These are phyloP conservation scores for Staphylotrichum longicolle DNA, from an alignment of 495 filamentous ascomycete genomes.

Conservation along the genomic window DNA sequence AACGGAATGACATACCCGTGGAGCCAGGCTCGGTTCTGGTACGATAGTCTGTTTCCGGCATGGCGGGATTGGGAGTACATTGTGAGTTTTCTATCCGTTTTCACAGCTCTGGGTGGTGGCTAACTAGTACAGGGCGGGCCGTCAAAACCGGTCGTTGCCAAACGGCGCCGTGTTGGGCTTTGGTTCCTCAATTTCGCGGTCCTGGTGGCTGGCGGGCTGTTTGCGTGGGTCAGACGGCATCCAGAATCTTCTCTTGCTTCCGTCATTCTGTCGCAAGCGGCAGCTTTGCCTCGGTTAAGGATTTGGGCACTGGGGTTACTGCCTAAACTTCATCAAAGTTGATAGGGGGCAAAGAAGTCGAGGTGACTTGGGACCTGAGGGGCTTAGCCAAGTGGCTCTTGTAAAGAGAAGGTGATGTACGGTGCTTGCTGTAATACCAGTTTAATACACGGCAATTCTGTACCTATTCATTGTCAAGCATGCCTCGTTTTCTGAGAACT, in stretches of 20 bases:
- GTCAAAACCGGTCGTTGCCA: not conserved
- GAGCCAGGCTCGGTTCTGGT: constrained; percentile 23
- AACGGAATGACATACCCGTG: constrained; percentile 26
- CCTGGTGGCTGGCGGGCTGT: not conserved
- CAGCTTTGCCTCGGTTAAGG: not conserved
- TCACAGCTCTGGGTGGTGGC: too few relatives aligned
- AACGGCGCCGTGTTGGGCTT: not conserved
- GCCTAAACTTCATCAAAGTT: not conserved
- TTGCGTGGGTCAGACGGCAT: not conserved
- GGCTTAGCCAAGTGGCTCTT: too few relatives aligned
- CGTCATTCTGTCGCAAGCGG: not conserved
- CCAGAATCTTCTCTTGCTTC: not conserved
- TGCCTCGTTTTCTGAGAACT: too few relatives aligned
- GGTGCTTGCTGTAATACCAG: too few relatives aligned
- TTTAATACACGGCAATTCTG: too few relatives aligned
- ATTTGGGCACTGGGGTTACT: not conserved
- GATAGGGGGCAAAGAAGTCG: not conserved
- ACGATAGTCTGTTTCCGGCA: constrained; percentile 11
- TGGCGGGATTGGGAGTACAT: constrained; percentile 20
- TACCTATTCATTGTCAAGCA: too few relatives aligned
- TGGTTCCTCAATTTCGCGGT: not conserved
- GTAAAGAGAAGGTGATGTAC: too few relatives aligned
- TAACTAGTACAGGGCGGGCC: not conserved
- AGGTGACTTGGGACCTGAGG: too few relatives aligned
- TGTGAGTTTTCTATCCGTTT: constrained; percentile 3